These are phyloP conservation scores for Antitrichia curtipendula DNA, from an alignment of 225 moss, liverwort and hornwort genomes.

Conservation along the genomic window DNA sequence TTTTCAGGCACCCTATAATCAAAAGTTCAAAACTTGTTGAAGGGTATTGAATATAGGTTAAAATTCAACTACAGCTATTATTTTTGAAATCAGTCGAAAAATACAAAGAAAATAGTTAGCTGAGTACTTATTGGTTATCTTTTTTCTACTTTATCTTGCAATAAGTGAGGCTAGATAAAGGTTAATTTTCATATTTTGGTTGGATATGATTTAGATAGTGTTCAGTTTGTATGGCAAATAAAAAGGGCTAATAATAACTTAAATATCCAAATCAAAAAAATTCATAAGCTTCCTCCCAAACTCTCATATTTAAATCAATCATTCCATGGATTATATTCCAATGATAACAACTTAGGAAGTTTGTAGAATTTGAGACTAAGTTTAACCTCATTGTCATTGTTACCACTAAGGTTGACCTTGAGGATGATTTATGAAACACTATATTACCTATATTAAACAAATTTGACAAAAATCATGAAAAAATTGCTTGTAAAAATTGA, in stretches of 20 bases:
- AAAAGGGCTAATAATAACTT: not conserved
- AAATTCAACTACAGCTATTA: not conserved
- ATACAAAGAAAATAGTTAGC: not conserved
- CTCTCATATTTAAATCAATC: not conserved
- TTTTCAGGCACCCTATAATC: not conserved
- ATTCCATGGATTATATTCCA: not conserved
- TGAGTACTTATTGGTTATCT: not conserved
- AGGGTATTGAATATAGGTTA: not conserved
- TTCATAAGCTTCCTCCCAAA: accelerated
- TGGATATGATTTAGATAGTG: not conserved
- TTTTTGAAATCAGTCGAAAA: not conserved
- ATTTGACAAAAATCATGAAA: accelerated
- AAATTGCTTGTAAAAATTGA: not conserved
- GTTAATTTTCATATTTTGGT: not conserved
- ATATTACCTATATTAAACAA: not conserved
- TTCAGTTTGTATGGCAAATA: not conserved
- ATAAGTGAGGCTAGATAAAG: not conserved
- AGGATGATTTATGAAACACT: not conserved
- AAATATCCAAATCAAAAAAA: not conserved
- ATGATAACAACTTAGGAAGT: not conserved
- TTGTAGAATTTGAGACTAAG: not conserved
- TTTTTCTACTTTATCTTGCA: not conserved
- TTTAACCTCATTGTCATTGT: too few relatives aligned
- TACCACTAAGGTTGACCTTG: too few relatives aligned
- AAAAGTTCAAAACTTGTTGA: not conserved